phyloP scores from a whole-genome alignment of 306 rosid genomes.

The Dalbergia cultrata region DNA sequence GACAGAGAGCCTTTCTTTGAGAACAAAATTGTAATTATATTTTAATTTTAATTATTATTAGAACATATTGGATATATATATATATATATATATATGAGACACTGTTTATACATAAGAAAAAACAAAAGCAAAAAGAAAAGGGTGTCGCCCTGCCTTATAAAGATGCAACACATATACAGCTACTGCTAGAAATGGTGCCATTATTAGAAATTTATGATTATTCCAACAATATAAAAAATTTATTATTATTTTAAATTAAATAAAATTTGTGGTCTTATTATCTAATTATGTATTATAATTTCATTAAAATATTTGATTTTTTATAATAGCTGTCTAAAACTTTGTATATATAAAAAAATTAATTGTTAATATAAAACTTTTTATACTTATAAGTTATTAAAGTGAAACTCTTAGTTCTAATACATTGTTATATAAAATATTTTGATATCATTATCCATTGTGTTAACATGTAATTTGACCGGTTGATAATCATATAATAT shows the following conservation, averaged over 20 bases:
- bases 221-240: not conserved
- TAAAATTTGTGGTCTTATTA: no score
- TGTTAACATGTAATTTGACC: no score
- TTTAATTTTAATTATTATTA: constrained; percentile 14
- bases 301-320: no score
- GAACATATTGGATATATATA: not conserved
- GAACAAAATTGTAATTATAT: constrained; percentile 23
- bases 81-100: not conserved
- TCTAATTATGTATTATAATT: no score
- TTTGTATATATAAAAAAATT: no score
- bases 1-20: constrained; percentile 35
- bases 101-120: not conserved
- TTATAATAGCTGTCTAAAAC: no score
- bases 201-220: constrained; percentile 20
- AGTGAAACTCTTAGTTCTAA: no score
- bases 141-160: not conserved
- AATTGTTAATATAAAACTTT: no score
- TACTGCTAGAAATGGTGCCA: constrained; percentile 10
- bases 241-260: no score
- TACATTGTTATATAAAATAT: no score
- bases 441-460: not conserved
- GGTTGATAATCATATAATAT: not conserved
- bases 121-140: no score
- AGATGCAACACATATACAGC: constrained; percentile 30
- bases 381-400: no score